Evolutionary conservation across 208 protist genomes (phyloP), one percentile per base, ranked within the genome.

Genomic region (Trypanosoma mega): DNA sequence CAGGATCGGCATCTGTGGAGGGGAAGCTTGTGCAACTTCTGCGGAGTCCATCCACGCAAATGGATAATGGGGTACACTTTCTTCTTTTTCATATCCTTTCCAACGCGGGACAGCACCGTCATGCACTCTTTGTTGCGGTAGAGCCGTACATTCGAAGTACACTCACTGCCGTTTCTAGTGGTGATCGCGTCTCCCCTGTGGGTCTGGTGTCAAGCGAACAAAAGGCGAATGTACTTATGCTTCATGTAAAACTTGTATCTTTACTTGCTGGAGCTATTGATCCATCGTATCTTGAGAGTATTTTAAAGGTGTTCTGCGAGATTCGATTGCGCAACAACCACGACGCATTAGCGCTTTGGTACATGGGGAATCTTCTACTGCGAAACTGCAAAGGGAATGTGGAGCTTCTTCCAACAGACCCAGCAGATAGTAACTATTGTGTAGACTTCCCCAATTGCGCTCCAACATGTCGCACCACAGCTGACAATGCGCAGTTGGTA

Each of bases 61-160:
- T 93, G 84, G 80, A 92, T 36, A 77, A 72, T 34, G 68, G 83
- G 8, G 84, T 93, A 24, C 90, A 93, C 62, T 88, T 85, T 50
- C 67, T 96, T 12, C 49, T 92, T 18, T 96, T 81, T 74, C 83
- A 93, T 69, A 85, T 96, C 61, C 58, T 93, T 52, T 53, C 70
- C 12, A 80, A 96, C 63, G 90, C 86, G n/a, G 90, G 90, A 21
- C 84, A 87, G 69, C 86, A 96, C 55, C 80, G 86, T 47, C 83
- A 85, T 58, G 55, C 77, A 41, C 74, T 96, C 43, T 96, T 93
- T 54, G 66, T 82, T 30, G 76, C 72, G 1, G 61, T 96, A 20
- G 85, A 96, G 73, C 90, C 90, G 29, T 93, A 96, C 68, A 85
- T 96, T 62, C 81, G 90, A 51, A 85, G 78, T 62, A 96, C 90